Conservation (phyloP, 371 early-diverging fungal genomes). For the Coemansia sp. region DNA sequence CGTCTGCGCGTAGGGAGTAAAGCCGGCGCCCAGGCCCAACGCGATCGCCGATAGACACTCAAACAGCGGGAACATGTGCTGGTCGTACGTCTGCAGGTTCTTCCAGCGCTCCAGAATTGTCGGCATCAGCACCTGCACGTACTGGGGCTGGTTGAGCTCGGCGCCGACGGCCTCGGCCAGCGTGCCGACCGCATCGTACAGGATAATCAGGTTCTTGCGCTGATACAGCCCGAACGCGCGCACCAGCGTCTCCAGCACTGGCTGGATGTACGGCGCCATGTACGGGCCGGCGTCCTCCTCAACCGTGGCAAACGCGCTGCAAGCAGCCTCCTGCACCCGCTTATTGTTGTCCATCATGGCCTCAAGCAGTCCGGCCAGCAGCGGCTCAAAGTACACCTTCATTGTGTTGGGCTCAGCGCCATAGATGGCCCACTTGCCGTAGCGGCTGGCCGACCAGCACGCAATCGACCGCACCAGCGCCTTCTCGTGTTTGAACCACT, state of each 20-base stretch:
- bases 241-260: constrained; percentile 73
- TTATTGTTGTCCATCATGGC: constrained; percentile 86
- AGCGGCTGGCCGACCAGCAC: constrained; percentile 96
- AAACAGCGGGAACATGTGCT: constrained; percentile 87
- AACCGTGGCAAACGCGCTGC: constrained; percentile 89
- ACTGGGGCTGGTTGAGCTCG: constrained; percentile 74
- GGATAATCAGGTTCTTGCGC: constrained; percentile 80
- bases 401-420: constrained; percentile 63
- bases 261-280: constrained; percentile 80
- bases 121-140: constrained; percentile 77
- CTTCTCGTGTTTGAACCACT: constrained; percentile 76
- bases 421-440: constrained; percentile 79
- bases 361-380: constrained; percentile 73
- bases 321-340: constrained; percentile 93
- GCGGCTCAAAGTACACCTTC: constrained; percentile 72
- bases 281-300: constrained; percentile 81
- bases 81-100: constrained; percentile 71
- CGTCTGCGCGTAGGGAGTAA: constrained; percentile 77
- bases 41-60: constrained; percentile 91
- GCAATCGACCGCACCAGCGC: constrained; percentile 93
- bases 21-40: constrained; percentile 79
- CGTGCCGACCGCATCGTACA: constrained; percentile 93
- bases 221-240: constrained; percentile 82
- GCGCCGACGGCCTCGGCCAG: constrained; percentile 86
- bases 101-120: constrained; percentile 84